Percentiles rank a stretch among this genome's conserved stretches.
Conservation (phyloP, 2,329 filamentous ascomycete species). For the Gnomoniopsis smithogilvyi region DNA sequence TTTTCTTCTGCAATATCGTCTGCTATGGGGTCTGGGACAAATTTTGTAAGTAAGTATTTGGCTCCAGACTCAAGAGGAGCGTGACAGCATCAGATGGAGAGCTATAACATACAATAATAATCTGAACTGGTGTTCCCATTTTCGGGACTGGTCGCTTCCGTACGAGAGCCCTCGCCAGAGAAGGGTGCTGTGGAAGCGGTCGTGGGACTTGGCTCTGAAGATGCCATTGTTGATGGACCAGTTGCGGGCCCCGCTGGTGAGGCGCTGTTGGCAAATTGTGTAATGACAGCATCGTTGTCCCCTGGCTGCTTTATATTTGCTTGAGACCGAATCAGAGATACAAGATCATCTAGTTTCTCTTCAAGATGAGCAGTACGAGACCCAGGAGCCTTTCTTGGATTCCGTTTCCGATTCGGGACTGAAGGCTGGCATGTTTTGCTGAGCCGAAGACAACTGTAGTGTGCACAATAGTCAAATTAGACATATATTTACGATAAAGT, state of each 20-base stretch:
- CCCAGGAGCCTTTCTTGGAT: constrained; percentile 30
- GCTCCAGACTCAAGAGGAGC: neutral
- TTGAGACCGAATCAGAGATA: constrained; percentile 38
- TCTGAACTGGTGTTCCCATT: neutral
- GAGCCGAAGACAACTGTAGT: constrained; percentile 38
- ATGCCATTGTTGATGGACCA: neutral
- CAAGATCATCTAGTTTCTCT: constrained; percentile 46
- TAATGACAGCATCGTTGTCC: neutral
- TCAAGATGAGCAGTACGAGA: constrained; percentile 42
- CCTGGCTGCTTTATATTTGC: constrained; percentile 14
- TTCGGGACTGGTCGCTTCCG: neutral
- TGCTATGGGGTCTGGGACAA: neutral
- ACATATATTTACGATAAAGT: neutral
- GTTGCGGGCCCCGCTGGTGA: neutral
- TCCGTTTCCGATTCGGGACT: constrained; percentile 36
- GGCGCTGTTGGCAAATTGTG: neutral
- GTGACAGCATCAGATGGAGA: neutral
- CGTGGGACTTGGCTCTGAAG: constrained; percentile 11
- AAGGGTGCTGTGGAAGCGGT: neutral
- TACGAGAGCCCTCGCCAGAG: neutral
- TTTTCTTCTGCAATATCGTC: constrained; percentile 34
- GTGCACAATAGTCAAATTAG: neutral
- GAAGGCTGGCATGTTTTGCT: constrained; percentile 46
- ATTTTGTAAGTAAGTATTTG: neutral
- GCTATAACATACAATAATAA: neutral